phyloP scores from a whole-genome alignment of 2,329 filamentous ascomycete genomes.

The Cladobotryum mycophilum region DNA sequence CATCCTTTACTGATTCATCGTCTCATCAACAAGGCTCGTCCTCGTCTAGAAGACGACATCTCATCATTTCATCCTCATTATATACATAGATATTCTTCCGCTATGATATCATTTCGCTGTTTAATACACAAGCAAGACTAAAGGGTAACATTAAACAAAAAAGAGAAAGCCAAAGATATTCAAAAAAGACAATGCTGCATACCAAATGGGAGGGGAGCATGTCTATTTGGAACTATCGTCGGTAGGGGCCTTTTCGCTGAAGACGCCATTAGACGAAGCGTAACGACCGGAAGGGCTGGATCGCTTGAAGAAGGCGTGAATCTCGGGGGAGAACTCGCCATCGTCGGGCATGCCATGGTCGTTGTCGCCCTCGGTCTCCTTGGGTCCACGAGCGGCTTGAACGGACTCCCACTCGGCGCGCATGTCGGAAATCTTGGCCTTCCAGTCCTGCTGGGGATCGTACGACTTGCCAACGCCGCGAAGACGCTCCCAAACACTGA shows the following conservation, averaged over 20 bases:
- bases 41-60: no score
- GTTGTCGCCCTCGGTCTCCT: constrained; percentile 38
- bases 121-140: no score
- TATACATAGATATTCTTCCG: no score
- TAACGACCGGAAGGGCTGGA: constrained; percentile 32
- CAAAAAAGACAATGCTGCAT: background rate
- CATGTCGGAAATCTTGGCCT: constrained; percentile 81
- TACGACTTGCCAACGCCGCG: constrained; percentile 75
- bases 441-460: constrained; percentile 74
- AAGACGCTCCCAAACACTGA: constrained; percentile 82
- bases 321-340: constrained; percentile 47
- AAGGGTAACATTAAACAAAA: background rate
- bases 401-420: constrained; percentile 53
- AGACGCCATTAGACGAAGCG: constrained; percentile 12
- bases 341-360: constrained; percentile 35
- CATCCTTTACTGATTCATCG: no score
- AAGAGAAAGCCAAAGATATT: background rate
- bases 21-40: no score
- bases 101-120: background rate
- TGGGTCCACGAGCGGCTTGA: constrained; percentile 40
- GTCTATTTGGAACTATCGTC: constrained; percentile 13
- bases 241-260: constrained; percentile 24
- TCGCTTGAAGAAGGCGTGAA: constrained; percentile 48
- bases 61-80: no score
- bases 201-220: background rate